Evolutionary conservation across 257 asterid genomes (phyloP).

Genomic region (Nyctanthes arbortristis): DNA sequence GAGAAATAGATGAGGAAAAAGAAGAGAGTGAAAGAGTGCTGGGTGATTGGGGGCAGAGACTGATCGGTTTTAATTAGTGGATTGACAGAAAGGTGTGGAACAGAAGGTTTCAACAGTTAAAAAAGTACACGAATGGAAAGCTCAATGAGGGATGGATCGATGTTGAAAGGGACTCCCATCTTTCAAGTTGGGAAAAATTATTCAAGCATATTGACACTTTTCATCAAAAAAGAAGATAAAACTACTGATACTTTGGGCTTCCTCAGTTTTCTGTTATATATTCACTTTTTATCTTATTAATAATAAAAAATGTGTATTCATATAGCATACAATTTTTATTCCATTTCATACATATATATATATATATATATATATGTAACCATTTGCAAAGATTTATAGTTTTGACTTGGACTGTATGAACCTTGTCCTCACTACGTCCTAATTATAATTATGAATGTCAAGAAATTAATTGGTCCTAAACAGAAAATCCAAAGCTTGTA

Average conservation of each 20-base stretch:
- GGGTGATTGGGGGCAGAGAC: conserved; percentile 41
- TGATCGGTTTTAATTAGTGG: conserved; percentile 44
- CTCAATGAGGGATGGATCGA: conserved; percentile 33
- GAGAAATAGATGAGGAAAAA: conserved; percentile 16
- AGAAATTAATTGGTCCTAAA: too few relatives aligned
- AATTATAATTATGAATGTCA: too few relatives aligned
- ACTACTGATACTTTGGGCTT: too few relatives aligned
- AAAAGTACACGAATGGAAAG: conserved; percentile 46
- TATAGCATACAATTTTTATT: background rate
- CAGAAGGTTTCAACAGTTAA: conserved; percentile 40
- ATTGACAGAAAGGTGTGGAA: conserved; percentile 52
- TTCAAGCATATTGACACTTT: conserved; percentile 5
- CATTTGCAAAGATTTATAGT: background rate
- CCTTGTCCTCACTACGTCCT: background rate
- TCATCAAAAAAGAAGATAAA: background rate
- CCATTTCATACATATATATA: too few relatives aligned
- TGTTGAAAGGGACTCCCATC: conserved; percentile 31
- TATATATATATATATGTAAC: too few relatives aligned
- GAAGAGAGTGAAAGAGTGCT: conserved; percentile 17
- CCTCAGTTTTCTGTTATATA: too few relatives aligned
- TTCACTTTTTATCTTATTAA: too few relatives aligned
- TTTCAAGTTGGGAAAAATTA: conserved; percentile 27
- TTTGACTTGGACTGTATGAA: too few relatives aligned
- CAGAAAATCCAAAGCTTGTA: too few relatives aligned
- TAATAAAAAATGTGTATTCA: too few relatives aligned